Evolutionary conservation across 768 basidiomycete species (phyloP), one percentile per base, ranked within the genome.

Genomic region (Exidia glandulosa): DNA sequence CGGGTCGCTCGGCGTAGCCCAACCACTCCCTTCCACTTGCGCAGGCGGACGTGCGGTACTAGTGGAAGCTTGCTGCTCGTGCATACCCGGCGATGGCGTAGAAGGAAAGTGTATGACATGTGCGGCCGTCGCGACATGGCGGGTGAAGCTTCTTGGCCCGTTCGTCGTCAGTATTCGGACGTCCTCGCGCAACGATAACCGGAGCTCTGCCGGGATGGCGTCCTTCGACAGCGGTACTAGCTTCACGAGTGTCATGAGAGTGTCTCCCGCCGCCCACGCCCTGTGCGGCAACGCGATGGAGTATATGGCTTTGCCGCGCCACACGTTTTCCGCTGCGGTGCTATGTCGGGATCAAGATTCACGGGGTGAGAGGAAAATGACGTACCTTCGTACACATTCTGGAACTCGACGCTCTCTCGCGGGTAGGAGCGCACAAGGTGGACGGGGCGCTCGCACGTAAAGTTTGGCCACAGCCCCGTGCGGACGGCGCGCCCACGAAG

Each of bases 231-330:
- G 74, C 0, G 95, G 94, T 32, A 84, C 84, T 69, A 96, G 90
- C 70, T 95, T 96, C 71, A 92, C 80, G 14, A 87, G 74, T 0
- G 90, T 86, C 0, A 87, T 86, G 59, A 96, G 74, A 10, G 79
- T 80, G 71, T 97, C 94, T 6, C 94, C 94, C 0, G 86, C 88
- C 0, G 93, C 90, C 85, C 89, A 97, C 0, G 94, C 95, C 68
- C 94, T 95, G 78, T 95, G 93, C 0, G 94, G 94, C 33, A 98
- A 72, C 75, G 93, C 88, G 68, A 92, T 82, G 7, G 87, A 85
- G 71, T 95, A 97, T 93, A 94, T 95, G 73, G 96, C 76, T 74
- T 97, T 98, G 27, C 87, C 87, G 0, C 94, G 94, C 95, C 95
- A 98, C 16, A 92, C 94, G 70, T 94, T 96, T 72, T 96, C 90